Evolutionary conservation across 2,329 filamentous ascomycete genomes (phyloP), one percentile per base, ranked within the genome.

Genomic region (Cladosporium sphaerospermum): DNA sequence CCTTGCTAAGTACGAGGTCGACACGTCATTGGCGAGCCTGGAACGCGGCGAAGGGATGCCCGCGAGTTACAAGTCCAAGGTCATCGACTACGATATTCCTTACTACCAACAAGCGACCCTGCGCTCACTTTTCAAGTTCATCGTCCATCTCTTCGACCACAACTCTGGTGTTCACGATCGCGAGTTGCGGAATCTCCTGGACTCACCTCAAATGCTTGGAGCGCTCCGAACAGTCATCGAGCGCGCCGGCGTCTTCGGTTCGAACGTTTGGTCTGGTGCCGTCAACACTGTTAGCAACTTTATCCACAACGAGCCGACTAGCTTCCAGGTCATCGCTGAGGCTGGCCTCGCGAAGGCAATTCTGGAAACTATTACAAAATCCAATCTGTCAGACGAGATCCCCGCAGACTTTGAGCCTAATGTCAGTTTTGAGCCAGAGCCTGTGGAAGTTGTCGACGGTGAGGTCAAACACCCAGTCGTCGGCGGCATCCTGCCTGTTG

Each of bases 271-370:
- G 93, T 96, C 90, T 45, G 91, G 91, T 67, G 87, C 90, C 6
- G 89, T 96, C 57, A 91, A 86, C 52, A 92, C 96, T 53, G 76
- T 99, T 47, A 93, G 89, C 65, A 92, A 89, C 62, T 99, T 99
- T 70, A 95, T 99, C 63, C 95, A 99, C 71, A 96, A 97, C 66
- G 93, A 99, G 64, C 93, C 93, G 0, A 99, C 93, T 0, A 99
- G 93, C 69, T 99, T 96, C 68, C 86, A 89, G 28, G 89, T 96
- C 19, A 93, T 99, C 59, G 89, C 89, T 11, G 93, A 99, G 71
- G 92, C 93, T 47, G 90, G 90, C 18, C 79, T 99, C 61, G 91
- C 93, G 63, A 86, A 86, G 66, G 88, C 84, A 48, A 86, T 96
- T 54, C 77, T 99, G 11, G 85, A 92, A 68, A 84, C 91, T 3